Base-by-base conservation (phyloP, 148 eudicot genomes). In the Gaultheria prostrata region DNA sequence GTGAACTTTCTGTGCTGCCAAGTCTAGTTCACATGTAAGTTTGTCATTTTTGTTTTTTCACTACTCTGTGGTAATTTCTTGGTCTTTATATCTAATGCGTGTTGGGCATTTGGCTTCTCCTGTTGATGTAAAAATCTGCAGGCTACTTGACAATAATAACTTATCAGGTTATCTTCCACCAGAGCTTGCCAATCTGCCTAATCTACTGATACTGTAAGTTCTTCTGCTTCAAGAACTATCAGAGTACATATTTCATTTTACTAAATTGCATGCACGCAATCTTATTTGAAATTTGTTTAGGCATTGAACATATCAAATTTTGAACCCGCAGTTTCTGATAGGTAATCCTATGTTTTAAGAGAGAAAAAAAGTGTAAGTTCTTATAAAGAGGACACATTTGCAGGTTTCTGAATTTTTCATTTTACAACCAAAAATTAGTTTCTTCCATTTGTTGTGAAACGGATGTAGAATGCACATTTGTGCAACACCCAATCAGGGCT, bases 121-220 rank as follows among this genome's bases (percentile, higher is more conserved):
- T 73, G 83, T 82, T 76, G 76, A 83, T 79, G 82, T 78, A 39
- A 75, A 70, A 57, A 56, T 49, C 61, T 90, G 89, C 94, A 94
- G 98, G 81, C 86, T 94, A 80, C 93, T 94, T 54, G 98, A 94
- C 80, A 93, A 94, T 83, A 94, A 94, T 86, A 93, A 94, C 76
- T 89, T 94, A 85, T 88, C 98, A 43, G 98, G 98, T n/a, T 79
- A 86, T 86, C 93, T 94, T 87, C 98, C 98, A 30, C 91, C 93
- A 46, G 94, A 93, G 86, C 88, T 94, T 28, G 89, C 93, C 13
- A 17, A 91, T 72, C 70, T 92, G 88, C 93, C 98, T 21, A 85
- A 59, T 28, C 89, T 95, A 65, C 82, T 73, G 39, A 95, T 95
- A 50, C 89, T 95, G 98, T 95, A 92, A 77, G 95, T 80, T 49